Conservation (phyloP, 768 basidiomycete genomes). For the Kwoniella newhampshirensis region DNA sequence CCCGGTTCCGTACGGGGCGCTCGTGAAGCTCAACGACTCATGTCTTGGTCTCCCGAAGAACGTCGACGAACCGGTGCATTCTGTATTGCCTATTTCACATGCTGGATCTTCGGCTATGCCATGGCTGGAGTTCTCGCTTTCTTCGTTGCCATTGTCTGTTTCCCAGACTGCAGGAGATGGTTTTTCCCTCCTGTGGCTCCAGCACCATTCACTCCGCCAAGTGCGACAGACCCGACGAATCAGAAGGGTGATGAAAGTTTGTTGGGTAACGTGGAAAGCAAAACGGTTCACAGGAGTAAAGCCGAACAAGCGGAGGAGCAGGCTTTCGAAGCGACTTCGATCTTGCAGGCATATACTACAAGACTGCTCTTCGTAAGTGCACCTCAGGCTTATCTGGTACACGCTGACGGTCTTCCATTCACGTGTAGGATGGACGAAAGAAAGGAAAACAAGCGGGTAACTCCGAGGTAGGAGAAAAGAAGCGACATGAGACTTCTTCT, state of each 20-base stretch:
- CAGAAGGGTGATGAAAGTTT: slow-evolving; percentile 53
- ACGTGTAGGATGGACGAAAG: slow-evolving; percentile 44
- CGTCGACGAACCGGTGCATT: slow-evolving; percentile 47
- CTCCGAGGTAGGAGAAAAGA: slow-evolving; percentile 49
- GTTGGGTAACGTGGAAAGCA: slow-evolving; percentile 49
- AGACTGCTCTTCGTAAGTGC: slow-evolving; percentile 38
- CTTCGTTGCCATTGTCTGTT: slow-evolving; percentile 49
- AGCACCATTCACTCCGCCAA: slow-evolving; percentile 51
- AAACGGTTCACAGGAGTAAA: slow-evolving; percentile 52
- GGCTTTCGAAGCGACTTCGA: slow-evolving; percentile 54
- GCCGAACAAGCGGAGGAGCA: slow-evolving; percentile 56
- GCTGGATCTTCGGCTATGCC: slow-evolving; percentile 52
- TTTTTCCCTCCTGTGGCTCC: slow-evolving; percentile 54
- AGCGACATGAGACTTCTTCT: slow-evolving; percentile 11
- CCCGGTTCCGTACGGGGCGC: slow-evolving; percentile 46
- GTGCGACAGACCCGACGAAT: slow-evolving; percentile 55
- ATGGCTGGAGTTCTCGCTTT: slow-evolving; percentile 49
- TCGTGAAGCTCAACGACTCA: slow-evolving; percentile 51
- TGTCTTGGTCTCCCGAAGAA: slow-evolving; percentile 53
- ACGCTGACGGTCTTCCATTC: background rate
- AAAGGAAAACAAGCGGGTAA: slow-evolving; percentile 50
- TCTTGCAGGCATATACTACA: slow-evolving; percentile 39
- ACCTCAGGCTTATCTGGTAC: slow-evolving; percentile 6
- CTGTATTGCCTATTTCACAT: slow-evolving; percentile 51
- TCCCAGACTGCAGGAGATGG: slow-evolving; percentile 47